Conservation (phyloP, 805 yeast genomes). For the Wickerhamomyces chambardii region DNA sequence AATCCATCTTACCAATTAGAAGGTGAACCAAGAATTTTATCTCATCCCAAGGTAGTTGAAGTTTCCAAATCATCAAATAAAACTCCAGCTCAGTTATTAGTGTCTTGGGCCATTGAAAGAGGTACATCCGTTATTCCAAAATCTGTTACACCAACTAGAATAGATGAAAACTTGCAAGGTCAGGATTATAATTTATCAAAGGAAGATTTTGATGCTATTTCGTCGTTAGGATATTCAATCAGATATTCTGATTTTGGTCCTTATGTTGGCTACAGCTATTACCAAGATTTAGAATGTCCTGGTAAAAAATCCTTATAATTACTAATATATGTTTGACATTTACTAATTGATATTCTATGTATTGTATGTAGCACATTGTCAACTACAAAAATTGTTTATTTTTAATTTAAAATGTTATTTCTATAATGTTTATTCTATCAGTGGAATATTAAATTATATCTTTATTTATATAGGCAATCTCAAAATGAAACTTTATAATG, state of each 20-base stretch:
- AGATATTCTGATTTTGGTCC: constrained; percentile 25
- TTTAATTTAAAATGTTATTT: too few species aligned
- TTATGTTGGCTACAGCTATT: constrained; percentile 22
- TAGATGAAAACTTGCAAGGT: constrained; percentile 24
- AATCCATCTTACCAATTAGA: constrained; percentile 41
- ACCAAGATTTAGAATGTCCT: constrained; percentile 22
- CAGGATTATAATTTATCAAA: constrained; percentile 19
- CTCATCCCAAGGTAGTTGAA: constrained; percentile 27
- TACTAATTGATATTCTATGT: too few species aligned
- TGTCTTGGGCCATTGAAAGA: constrained; percentile 54
- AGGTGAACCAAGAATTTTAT: constrained; percentile 18
- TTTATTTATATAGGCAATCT: too few species aligned
- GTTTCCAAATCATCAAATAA: constrained; percentile 34
- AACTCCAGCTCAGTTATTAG: constrained; percentile 40
- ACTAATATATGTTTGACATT: too few species aligned
- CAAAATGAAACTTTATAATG: too few species aligned
- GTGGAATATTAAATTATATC: too few species aligned
- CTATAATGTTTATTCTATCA: too few species aligned
- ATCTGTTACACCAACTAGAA: constrained; percentile 34
- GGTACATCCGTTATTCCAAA: constrained; percentile 46
- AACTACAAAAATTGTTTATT: too few species aligned
- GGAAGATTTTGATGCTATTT: constrained; percentile 24
- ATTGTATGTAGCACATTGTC: too few species aligned
- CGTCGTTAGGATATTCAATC: constrained; percentile 15
- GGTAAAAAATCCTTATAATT: constrained; percentile 18